These are phyloP conservation scores for Salvia sclarea DNA, from an alignment of 305 asterid species.

Conservation along the genomic window DNA sequence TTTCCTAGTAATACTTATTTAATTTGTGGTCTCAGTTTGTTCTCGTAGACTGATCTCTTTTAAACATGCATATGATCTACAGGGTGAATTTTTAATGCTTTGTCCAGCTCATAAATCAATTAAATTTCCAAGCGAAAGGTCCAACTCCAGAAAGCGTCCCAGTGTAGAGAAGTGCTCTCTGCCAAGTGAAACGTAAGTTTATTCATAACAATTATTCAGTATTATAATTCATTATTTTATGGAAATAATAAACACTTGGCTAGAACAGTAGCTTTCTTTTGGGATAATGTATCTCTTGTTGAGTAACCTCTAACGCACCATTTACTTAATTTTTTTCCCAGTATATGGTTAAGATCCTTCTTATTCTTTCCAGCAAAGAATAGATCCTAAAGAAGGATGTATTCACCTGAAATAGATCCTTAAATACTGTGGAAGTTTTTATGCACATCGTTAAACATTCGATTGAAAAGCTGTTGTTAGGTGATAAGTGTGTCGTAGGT, in stretches of 20 bases:
- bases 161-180: slow-evolving; percentile 36
- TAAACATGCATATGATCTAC: slow-evolving; percentile 26
- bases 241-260: background rate
- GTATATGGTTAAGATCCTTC: background rate
- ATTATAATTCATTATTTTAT: background rate
- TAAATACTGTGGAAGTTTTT: background rate
- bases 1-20: background rate
- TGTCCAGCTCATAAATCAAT: slow-evolving; percentile 72
- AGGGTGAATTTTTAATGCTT: slow-evolving; percentile 71
- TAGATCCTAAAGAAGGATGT: background rate
- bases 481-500: slow-evolving; percentile 5
- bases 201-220: slow-evolving; percentile 9
- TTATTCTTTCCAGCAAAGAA: slow-evolving; percentile 1
- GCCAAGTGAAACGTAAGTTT: slow-evolving; percentile 46
- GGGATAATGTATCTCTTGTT: slow-evolving; percentile 18
- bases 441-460: background rate
- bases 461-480: background rate
- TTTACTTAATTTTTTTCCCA: slow-evolving; percentile 2
- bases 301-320: slow-evolving; percentile 5
- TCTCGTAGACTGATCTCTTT: slow-evolving; percentile 16
- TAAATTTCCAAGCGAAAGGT: slow-evolving; percentile 74
- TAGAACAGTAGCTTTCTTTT: slow-evolving; percentile 10
- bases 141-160: slow-evolving; percentile 41
- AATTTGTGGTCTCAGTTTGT: slow-evolving; percentile 23
- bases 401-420: background rate